Evolutionary conservation across 345 rosid species (phyloP), one percentile per base, ranked within the genome.

Genomic region (Populus euphratica): DNA sequence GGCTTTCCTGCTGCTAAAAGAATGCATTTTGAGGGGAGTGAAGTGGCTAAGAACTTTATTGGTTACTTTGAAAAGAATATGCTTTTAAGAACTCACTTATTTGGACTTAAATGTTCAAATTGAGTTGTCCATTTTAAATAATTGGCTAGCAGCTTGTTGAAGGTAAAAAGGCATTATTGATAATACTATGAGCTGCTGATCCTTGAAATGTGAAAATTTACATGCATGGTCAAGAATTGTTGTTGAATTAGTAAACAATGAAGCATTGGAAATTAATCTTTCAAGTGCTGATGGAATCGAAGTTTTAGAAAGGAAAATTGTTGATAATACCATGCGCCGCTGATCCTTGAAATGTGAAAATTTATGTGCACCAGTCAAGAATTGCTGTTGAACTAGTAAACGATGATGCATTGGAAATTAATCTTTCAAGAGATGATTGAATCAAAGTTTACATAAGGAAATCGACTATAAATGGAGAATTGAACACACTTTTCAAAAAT

Each of bases 1-100:
- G 2, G n/a, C 2, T 17, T 70, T 70, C 56, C 27, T 12, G 11
- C 27, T 69, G 2, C 16, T 69, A 4, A 25, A 70, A 70, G 13
- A 70, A 47, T 70, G 11, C n/a, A 47, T 70, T 70, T 43, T 44
- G 8, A 25, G 73, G 73, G 20, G 75, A 73, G 61, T 18, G 59
- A 8, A 35, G 2, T 54, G 29, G 49, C 31, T 35, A 33, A 13
- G 35, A 47, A 25, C 25, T 25, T 44, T 47, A 47, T 56, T 5
- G 35, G 33, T 25, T 70, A 56, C 59, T 70, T 16, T 70, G 31
- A 35, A 70, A 44, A 25, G 73, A 43, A 44, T 44, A 31, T 25
- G 20, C 6, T 21, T 44, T 70, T 70, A 18, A n/a, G 1, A 21
- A 9, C 8, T 50, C 3, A 50, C n/a, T 18, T 50, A 50, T 17